Evolutionary conservation across 805 yeast genomes (phyloP), one percentile per base, ranked within the genome.

Genomic region (Wickerhamomyces alni): DNA sequence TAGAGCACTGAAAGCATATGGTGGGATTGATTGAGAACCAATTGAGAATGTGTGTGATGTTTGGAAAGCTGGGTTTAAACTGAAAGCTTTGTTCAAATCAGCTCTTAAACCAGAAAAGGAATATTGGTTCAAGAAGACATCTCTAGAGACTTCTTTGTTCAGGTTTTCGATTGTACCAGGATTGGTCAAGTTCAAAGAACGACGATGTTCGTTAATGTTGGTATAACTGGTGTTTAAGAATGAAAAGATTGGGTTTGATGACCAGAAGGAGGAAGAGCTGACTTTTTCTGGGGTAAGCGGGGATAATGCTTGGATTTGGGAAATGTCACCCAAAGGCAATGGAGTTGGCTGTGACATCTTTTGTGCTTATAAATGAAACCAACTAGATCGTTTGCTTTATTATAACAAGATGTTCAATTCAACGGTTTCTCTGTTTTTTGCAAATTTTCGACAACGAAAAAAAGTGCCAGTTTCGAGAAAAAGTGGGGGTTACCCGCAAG

Each of bases 121-220:
- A 69, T 86, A 85, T 61, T 88, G 95, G 58, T 76, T 79, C 54
- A 88, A 74, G 61, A 93, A 87, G 25, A 91, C 97, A 60, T 91
- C 98, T 66, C 89, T 82, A 47, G 89, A 70, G 43, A 88, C 97
- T 69, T 93, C 99, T 68, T 87, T 86, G 70, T 82, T 82, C 63
- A 91, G 71, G 69, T 87, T 87, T 70, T 89, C 98, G 63, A 87
- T 78, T 48, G 96, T 83, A 51, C 98, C 98, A 42, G 99, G 99
- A 68, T 88, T 87, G 54, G 77, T 67, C 61, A 93, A 77, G 41
- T 88, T 87, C 50, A 89, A 72, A 8, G 91, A 77, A 45, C 76
- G 72, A 62, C 98, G 80, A 63, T 88, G 95, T 52, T 80, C 81
- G 46, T 78, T 66, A 45, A 88, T 72, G 50, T 80, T 75, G 55